Evolutionary conservation across 2,329 filamentous ascomycete species (phyloP).

Genomic region (Diplodia sapinea): DNA sequence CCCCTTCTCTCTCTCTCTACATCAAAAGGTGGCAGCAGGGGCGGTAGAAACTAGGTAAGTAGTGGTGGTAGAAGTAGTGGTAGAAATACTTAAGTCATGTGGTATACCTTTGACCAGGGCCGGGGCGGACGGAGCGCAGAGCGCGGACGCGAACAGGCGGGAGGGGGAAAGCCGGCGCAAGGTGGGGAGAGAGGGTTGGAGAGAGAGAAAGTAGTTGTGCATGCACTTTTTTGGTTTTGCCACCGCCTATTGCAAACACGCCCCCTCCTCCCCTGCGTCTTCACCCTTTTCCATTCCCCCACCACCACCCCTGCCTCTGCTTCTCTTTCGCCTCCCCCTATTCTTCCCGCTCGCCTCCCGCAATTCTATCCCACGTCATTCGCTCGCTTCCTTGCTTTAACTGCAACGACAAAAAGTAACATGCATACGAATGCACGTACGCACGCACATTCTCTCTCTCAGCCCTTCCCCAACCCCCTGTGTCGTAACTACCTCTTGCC

Average conservation of each 20-base stretch:
- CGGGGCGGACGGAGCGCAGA: too few relatives aligned
- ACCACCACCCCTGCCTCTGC: conserved; percentile 1
- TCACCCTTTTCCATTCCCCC: conserved; percentile 1
- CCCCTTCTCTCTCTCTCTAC: too few relatives aligned
- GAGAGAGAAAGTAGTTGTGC: background rate
- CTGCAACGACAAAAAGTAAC: background rate
- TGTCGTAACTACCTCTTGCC: background rate
- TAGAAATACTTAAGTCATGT: too few relatives aligned
- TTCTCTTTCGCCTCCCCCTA: background rate
- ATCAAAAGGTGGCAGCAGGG: too few relatives aligned
- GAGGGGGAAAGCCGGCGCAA: too few relatives aligned
- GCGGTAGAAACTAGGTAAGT: too few relatives aligned
- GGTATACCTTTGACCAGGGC: too few relatives aligned
- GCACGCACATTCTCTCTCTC: background rate
- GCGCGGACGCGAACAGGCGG: too few relatives aligned
- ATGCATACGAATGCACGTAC: conserved; percentile 1
- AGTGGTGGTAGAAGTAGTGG: too few relatives aligned
- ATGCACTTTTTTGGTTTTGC: conserved; percentile 6
- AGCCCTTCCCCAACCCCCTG: background rate
- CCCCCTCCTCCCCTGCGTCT: background rate
- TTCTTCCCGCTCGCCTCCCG: background rate
- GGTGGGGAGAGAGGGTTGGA: too few relatives aligned
- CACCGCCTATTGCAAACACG: background rate
- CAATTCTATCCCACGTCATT: background rate
- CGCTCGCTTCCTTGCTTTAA: background rate